Percentiles rank a stretch among this genome's conserved stretches.
phyloP scores from a whole-genome alignment of 129 eudicot genomes.

The Tanacetum coccineum region DNA sequence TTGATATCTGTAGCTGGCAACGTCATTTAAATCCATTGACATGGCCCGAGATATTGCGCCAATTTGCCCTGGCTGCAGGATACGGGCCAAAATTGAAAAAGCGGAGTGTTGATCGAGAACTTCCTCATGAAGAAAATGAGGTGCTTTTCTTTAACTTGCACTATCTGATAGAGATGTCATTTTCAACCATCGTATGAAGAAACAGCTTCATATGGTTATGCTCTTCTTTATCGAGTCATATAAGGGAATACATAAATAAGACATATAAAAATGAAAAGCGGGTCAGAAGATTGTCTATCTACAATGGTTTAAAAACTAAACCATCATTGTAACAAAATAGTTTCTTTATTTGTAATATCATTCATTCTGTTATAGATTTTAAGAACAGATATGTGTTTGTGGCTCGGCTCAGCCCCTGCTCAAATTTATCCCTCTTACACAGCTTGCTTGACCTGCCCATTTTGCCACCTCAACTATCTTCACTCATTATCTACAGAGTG shows the following conservation, averaged over 20 bases:
- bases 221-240: not conserved
- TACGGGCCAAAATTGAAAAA: slow-evolving; percentile 77
- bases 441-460: no score
- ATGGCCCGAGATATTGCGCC: slow-evolving; percentile 91
- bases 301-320: no score
- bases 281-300: no score
- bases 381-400: no score
- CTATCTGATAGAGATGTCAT: not conserved
- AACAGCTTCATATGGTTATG: not conserved
- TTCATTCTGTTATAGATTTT: no score
- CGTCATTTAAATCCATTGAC: slow-evolving; percentile 69
- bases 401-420: no score
- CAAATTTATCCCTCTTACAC: no score
- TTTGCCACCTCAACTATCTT: not conserved
- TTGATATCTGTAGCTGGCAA: slow-evolving; percentile 84
- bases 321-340: no score
- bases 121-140: slow-evolving; percentile 64
- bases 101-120: slow-evolving; percentile 41
- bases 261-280: no score
- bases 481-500: no score
- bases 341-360: no score
- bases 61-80: slow-evolving; percentile 82
- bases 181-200: not conserved
- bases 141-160: slow-evolving; percentile 24
- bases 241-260: not conserved